phyloP scores from a whole-genome alignment of 1,284 basidiomycete species.

The Vanrija sp. region DNA sequence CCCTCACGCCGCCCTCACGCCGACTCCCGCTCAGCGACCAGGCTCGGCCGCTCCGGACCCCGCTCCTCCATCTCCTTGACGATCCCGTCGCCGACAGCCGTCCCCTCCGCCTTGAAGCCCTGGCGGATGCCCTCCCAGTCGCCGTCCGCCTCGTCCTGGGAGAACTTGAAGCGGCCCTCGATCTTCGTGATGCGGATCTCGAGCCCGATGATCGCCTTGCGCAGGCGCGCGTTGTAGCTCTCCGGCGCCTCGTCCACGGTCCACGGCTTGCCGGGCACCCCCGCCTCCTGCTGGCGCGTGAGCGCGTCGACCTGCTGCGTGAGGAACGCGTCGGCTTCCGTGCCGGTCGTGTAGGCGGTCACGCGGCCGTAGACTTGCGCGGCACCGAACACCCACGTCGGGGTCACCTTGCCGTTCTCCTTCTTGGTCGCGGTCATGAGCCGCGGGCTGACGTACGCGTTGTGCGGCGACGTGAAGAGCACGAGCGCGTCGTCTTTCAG shows the following conservation, averaged over 20 bases:
- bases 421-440: conserved; percentile 41
- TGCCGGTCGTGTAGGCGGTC: conserved; percentile 20
- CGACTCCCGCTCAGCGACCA: no score
- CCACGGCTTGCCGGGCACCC: conserved; percentile 27
- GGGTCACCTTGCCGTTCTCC: conserved; percentile 39
- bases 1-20: no score
- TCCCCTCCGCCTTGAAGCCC: conserved; percentile 35
- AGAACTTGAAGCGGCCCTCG: conserved; percentile 49
- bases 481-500: conserved; percentile 38
- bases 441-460: conserved; percentile 44
- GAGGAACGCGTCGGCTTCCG: conserved; percentile 21
- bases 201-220: conserved; percentile 48
- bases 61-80: conserved; percentile 28
- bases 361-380: conserved; percentile 45
- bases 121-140: conserved; percentile 47
- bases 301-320: conserved; percentile 34
- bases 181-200: conserved; percentile 44
- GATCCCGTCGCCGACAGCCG: conserved; percentile 29
- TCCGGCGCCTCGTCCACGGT: conserved; percentile 44
- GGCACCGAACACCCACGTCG: conserved; percentile 46
- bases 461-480: conserved; percentile 38
- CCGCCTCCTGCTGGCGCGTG: conserved; percentile 27
- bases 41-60: conserved; percentile 7
- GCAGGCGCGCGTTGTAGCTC: conserved; percentile 39
- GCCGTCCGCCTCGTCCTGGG: conserved; percentile 39